These are phyloP conservation scores for Aspergillus costaricaensis DNA, from an alignment of 2,329 filamentous ascomycete genomes.

Conservation along the genomic window DNA sequence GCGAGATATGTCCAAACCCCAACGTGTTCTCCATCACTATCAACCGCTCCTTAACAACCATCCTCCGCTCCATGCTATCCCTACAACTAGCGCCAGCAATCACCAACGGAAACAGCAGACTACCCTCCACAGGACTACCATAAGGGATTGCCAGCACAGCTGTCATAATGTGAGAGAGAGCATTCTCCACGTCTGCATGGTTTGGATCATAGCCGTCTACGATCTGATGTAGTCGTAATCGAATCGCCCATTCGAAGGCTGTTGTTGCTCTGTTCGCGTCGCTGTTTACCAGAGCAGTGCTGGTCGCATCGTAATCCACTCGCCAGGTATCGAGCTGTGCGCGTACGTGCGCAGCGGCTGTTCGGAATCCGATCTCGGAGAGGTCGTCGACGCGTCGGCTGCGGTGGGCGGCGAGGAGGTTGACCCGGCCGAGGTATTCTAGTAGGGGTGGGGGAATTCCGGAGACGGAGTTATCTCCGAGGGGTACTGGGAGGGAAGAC, in stretches of 20 bases:
- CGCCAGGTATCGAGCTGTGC: constrained; percentile 44
- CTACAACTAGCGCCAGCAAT: constrained; percentile 46
- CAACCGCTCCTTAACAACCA: constrained; percentile 44
- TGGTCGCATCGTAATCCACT: constrained; percentile 29
- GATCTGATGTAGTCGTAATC: constrained; percentile 47
- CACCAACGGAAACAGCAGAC: constrained; percentile 46
- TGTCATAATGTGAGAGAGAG: constrained; percentile 40
- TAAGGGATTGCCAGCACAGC: constrained; percentile 45
- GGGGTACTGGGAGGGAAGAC: background rate
- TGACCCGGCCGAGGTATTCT: constrained; percentile 31
- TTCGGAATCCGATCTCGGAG: constrained; percentile 34
- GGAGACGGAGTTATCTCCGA: constrained; percentile 19
- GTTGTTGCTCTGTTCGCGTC: constrained; percentile 40
- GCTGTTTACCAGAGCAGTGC: constrained; percentile 11
- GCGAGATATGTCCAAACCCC: constrained; percentile 48
- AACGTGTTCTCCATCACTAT: constrained; percentile 50
- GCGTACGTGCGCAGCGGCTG: constrained; percentile 35
- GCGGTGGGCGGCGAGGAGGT: constrained; percentile 31
- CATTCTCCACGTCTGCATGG: constrained; percentile 37
- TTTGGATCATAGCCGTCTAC: constrained; percentile 45
- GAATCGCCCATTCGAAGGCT: constrained; percentile 47
- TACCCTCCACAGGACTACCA: constrained; percentile 45
- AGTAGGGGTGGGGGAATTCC: constrained; percentile 26
- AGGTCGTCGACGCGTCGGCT: constrained; percentile 30
- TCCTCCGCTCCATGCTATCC: constrained; percentile 35